Evolutionary conservation across 768 basidiomycete species (phyloP).

Genomic region (Hysterangium stoloniferum): DNA sequence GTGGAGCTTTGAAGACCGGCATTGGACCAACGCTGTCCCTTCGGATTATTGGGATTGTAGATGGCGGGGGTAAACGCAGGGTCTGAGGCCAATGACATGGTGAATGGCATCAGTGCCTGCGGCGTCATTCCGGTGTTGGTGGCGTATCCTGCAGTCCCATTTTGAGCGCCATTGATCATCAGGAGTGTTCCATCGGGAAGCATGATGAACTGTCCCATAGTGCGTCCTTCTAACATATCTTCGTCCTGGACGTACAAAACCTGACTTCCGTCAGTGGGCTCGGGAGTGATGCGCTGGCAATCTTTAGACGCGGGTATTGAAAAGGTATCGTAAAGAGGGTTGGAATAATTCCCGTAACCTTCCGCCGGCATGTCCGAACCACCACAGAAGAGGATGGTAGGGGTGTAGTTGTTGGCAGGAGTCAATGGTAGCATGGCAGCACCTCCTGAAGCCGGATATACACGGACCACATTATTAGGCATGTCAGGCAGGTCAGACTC

Average conservation of each 20-base stretch:
- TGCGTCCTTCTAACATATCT: slow-evolving; percentile 61
- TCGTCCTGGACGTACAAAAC: slow-evolving; percentile 66
- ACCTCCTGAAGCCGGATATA: slow-evolving; percentile 87
- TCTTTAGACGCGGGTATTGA: slow-evolving; percentile 58
- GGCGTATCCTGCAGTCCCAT: slow-evolving; percentile 87
- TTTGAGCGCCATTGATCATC: slow-evolving; percentile 72
- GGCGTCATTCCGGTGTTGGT: slow-evolving; percentile 39
- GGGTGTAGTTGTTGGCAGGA: slow-evolving; percentile 79
- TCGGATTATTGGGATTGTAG: slow-evolving; percentile 68
- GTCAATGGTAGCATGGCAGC: slow-evolving; percentile 87
- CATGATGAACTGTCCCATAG: slow-evolving; percentile 89
- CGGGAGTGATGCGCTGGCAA: slow-evolving; percentile 82
- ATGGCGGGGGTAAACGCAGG: slow-evolving; percentile 76
- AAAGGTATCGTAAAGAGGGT: slow-evolving; percentile 69
- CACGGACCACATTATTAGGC: slow-evolving; percentile 67
- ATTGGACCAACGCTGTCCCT: slow-evolving; percentile 69
- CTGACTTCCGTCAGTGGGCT: slow-evolving; percentile 59
- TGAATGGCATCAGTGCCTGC: slow-evolving; percentile 54
- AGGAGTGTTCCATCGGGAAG: slow-evolving; percentile 75
- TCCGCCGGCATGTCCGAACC: slow-evolving; percentile 71
- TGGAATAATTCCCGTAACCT: slow-evolving; percentile 70
- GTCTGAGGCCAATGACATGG: slow-evolving; percentile 68
- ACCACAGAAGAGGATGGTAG: slow-evolving; percentile 86
- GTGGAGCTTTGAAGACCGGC: slow-evolving; percentile 50
- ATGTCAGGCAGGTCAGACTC: slow-evolving; percentile 64